These are phyloP conservation scores for Sclerotinia subarctica DNA, from an alignment of 2,329 filamentous ascomycete genomes.

Conservation along the genomic window DNA sequence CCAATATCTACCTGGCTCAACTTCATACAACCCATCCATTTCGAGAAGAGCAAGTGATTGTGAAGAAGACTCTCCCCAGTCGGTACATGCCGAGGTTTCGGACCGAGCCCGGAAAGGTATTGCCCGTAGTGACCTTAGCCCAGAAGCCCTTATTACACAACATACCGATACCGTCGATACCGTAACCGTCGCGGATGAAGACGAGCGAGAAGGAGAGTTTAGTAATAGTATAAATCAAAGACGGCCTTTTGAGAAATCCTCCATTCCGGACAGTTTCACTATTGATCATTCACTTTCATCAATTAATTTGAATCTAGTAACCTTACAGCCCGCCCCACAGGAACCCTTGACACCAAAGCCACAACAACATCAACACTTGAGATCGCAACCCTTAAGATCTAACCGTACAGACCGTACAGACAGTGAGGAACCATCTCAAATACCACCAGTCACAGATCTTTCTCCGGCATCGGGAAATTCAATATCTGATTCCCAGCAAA, in stretches of 20 bases:
- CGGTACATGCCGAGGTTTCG: slow-evolving; percentile 14
- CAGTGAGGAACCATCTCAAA: slow-evolving; percentile 6
- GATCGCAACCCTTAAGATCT: neutral
- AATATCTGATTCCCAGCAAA: neutral
- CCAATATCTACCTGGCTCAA: slow-evolving; percentile 26
- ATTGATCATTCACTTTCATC: neutral
- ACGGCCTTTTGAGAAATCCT: neutral
- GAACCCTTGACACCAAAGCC: slow-evolving; percentile 17
- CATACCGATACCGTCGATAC: slow-evolving; percentile 12
- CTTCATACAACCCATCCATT: slow-evolving; percentile 22
- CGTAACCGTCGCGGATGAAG: neutral
- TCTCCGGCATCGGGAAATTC: neutral
- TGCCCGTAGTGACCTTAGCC: slow-evolving; percentile 7
- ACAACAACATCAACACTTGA: slow-evolving; percentile 4
- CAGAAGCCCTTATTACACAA: slow-evolving; percentile 7
- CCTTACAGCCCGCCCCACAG: slow-evolving; percentile 10
- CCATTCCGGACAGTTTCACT: slow-evolving; percentile 7
- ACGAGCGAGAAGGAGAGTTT: neutral
- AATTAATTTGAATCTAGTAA: neutral
- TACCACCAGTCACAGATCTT: neutral
- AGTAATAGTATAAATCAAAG: neutral
- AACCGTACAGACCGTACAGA: neutral
- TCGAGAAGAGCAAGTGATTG: slow-evolving; percentile 9
- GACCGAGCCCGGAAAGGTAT: slow-evolving; percentile 16
- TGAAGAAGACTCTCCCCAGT: neutral